A percentile compares a stretch with the other conserved stretches of the same genome.
phyloP scores from a whole-genome alignment of 164 flowering plant genomes.

The Berberis vulgaris region DNA sequence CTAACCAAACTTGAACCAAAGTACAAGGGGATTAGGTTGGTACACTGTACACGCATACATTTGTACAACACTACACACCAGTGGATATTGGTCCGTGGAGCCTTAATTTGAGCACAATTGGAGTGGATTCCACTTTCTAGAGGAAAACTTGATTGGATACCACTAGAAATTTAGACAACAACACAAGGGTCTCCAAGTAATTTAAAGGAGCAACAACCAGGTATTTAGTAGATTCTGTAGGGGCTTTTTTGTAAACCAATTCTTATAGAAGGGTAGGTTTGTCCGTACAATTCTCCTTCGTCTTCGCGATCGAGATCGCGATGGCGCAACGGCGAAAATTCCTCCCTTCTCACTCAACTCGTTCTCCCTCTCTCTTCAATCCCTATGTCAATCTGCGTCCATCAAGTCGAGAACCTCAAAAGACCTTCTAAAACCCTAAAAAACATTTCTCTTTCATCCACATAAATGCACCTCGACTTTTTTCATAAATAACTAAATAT shows the following conservation, averaged over 20 bases:
- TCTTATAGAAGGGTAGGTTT: not conserved
- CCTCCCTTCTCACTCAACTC: not conserved
- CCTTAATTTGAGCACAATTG: no score
- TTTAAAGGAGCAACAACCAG: not conserved
- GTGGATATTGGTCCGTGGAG: no score
- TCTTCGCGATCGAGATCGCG: no score
- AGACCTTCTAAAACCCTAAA: not conserved
- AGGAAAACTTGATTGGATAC: no score
- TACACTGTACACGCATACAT: no score
- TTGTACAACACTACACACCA: no score
- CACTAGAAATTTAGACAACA: not conserved
- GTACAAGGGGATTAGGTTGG: no score
- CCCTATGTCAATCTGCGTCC: conserved; percentile 29
- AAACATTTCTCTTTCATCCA: no score
- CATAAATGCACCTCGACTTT: not conserved
- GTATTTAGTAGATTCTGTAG: not conserved
- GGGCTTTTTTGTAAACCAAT: not conserved
- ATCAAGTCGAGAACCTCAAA: conserved; percentile 15
- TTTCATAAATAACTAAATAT: not conserved
- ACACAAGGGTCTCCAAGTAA: not conserved
- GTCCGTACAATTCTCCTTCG: conserved; percentile 5
- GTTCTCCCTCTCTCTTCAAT: conserved; percentile 19
- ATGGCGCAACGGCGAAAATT: conserved; percentile 12
- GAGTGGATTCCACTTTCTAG: not conserved
- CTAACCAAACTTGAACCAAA: no score